phyloP scores from a whole-genome alignment of 495 filamentous ascomycete species.

The Clavariopsis aquatica region DNA sequence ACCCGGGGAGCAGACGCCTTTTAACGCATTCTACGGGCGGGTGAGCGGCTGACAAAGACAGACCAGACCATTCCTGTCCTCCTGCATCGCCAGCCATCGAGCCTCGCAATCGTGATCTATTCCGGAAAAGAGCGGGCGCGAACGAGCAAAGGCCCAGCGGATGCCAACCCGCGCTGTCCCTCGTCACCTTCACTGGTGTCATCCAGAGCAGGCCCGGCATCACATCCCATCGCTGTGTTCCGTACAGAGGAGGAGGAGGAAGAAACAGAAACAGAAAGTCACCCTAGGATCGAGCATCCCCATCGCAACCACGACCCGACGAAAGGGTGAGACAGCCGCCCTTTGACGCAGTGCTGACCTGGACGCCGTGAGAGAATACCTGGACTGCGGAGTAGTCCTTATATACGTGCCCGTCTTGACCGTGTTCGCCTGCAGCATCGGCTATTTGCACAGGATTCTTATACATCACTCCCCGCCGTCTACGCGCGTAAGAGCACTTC shows the following conservation, averaged over 20 bases:
- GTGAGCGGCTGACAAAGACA: constrained; percentile 2
- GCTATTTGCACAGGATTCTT: not conserved
- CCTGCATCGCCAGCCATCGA: not conserved
- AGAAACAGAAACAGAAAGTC: not conserved
- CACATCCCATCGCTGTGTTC: too few relatives aligned
- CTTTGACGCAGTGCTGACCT: not conserved
- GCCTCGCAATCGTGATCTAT: not conserved
- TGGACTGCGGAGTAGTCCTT: too few relatives aligned
- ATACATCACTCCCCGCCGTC: not conserved
- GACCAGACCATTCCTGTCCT: not conserved
- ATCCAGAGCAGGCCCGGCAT: too few relatives aligned
- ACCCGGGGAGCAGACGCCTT: not conserved
- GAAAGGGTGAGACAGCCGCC: not conserved
- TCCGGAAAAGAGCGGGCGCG: not conserved
- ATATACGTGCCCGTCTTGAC: not conserved
- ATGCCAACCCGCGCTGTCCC: too few relatives aligned
- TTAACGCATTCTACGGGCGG: not conserved
- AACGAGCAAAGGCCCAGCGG: not conserved
- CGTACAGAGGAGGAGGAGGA: too few relatives aligned
- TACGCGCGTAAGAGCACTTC: constrained; percentile 2
- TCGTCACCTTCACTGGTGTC: too few relatives aligned
- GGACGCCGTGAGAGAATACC: not conserved
- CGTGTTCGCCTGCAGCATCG: not conserved
- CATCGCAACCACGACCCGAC: not conserved
- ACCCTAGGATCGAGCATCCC: not conserved